Conservation (phyloP, 2,329 filamentous ascomycete genomes). For the Neofusicoccum kwambonambiense region DNA sequence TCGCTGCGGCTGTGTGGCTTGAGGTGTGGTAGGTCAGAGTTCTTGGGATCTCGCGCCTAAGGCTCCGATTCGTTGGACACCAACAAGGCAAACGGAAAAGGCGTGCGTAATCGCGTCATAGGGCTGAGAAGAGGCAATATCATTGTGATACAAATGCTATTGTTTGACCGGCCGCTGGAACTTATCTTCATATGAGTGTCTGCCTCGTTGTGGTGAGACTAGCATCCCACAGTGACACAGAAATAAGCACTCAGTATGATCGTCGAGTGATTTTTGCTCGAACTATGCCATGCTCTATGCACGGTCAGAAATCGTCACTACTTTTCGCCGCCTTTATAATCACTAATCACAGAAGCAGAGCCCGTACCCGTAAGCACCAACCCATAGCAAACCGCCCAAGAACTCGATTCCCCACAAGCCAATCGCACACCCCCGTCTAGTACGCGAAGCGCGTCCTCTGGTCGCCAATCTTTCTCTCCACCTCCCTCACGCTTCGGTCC, state of each 20-base stretch:
- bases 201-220: neutral
- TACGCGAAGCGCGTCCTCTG: conserved; percentile 28
- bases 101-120: neutral
- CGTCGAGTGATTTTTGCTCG: neutral
- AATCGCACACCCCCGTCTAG: neutral
- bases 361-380: conserved; percentile 4
- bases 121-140: neutral
- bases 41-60: neutral
- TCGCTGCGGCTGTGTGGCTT: neutral
- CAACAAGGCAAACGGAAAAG: neutral
- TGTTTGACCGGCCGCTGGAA: too few species aligned
- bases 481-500: conserved; percentile 85
- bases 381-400: neutral
- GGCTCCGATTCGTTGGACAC: neutral
- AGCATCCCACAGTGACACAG: neutral
- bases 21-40: neutral
- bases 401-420: neutral
- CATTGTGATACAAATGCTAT: neutral
- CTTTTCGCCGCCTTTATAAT: conserved; percentile 2
- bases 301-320: neutral
- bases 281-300: neutral
- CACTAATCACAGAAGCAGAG: conserved; percentile 5
- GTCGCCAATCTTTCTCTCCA: conserved; percentile 81
- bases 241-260: neutral
- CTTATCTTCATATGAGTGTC: neutral